Base-by-base conservation (phyloP, 495 filamentous ascomycete species). In the Staphylotrichum tortipilum region DNA sequence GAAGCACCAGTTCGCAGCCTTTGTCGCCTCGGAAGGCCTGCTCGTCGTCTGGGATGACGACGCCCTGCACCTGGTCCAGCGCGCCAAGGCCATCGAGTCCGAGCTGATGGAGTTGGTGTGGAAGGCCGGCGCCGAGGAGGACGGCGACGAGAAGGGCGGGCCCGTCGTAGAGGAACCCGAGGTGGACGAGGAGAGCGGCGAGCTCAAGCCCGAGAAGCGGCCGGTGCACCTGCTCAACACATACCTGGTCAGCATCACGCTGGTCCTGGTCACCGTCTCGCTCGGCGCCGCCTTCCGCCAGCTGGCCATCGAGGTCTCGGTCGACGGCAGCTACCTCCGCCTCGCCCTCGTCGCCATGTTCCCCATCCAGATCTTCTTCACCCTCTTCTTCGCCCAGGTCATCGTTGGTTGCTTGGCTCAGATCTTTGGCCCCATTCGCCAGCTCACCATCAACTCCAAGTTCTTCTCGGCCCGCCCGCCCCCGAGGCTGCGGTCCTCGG, bases 11-110 rank as follows among this genome's bases (percentile, higher is more conserved):
- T 87, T 85, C 42, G 85, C 84, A 22, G 84, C 84, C 44, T 88
- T 88, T 56, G 76, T 88, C 33, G 83, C 82, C 3, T 78, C 76
- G 15, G 82, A 84, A 41, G 72, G 74, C 4, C 60, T 88, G 15
- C 64, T 88, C 2, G 72, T 88, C 0, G 84, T 88, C 5, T 88
- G 84, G 84, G 84, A 88, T 44, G 84, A 88, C 50, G 84, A 88
- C 41, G 76, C 85, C 1, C 67, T 81, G 33, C 79, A 87, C 53
- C 67, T 88, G 22, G 75, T 87, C 14, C 54, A 72, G 43, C 68
- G 84, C 44, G 84, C 84, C 10, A 77, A 79, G 59, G 70, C 68
- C 14, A 88, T 88, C 59, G 83, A 87, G 66, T 74, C 75, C 19
- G 83, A 86, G 59, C 68, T 88, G 23, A 87, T 87, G 79, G 74